These are phyloP conservation scores for Xylariaceae sp. DNA, from an alignment of 2,329 filamentous ascomycete genomes.

Conservation along the genomic window DNA sequence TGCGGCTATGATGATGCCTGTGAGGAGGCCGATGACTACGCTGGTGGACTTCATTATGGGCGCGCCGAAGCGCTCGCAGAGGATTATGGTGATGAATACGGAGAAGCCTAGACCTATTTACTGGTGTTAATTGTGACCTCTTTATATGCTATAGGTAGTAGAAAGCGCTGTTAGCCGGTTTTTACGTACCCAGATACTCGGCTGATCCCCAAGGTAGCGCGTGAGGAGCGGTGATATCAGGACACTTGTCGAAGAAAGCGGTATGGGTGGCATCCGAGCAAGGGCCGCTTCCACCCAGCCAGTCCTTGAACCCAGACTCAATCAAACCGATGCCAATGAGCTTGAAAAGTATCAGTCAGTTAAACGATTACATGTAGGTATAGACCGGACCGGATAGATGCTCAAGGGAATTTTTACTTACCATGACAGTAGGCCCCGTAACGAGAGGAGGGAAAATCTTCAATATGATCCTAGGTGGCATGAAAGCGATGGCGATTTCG, in stretches of 20 bases:
- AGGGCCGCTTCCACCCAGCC: constrained; percentile 75
- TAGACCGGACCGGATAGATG: no score
- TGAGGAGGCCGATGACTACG: constrained; percentile 75
- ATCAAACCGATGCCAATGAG: constrained; percentile 79
- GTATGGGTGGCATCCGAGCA: constrained; percentile 58
- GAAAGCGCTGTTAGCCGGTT: neutral
- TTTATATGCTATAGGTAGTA: no score
- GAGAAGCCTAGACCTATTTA: constrained; percentile 70
- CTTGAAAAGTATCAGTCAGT: constrained; percentile 26
- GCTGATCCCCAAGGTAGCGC: constrained; percentile 79
- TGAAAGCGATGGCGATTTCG: constrained; percentile 77
- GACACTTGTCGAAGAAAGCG: constrained; percentile 69
- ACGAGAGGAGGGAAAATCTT: constrained; percentile 81
- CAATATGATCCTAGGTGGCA: constrained; percentile 71
- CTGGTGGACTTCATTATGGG: constrained; percentile 85
- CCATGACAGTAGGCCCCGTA: constrained; percentile 72
- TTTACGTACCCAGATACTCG: constrained; percentile 69
- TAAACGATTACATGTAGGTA: neutral
- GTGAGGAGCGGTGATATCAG: constrained; percentile 70
- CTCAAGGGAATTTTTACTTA: no score
- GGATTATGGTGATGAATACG: constrained; percentile 79
- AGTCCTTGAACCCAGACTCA: constrained; percentile 74
- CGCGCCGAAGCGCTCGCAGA: constrained; percentile 81
- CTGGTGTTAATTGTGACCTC: neutral
- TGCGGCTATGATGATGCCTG: constrained; percentile 80